phyloP scores from a whole-genome alignment of 1,139 yeast genomes.

The Geotrichum bryndzae region DNA sequence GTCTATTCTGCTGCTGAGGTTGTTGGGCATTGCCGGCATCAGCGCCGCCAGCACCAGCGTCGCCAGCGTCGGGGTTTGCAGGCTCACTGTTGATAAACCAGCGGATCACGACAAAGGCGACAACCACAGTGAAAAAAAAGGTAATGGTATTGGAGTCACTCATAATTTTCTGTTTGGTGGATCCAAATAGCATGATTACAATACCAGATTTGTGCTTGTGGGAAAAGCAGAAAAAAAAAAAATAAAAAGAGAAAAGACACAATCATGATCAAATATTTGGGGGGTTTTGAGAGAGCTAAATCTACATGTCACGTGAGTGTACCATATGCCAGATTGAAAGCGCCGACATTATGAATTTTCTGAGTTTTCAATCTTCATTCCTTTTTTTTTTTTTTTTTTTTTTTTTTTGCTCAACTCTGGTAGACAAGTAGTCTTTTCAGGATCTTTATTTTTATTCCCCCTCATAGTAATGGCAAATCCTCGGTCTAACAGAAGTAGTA shows the following conservation, averaged over 20 bases:
- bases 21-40: not conserved
- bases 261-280: not conserved
- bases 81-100: conserved; percentile 56
- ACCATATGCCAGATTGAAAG: not conserved
- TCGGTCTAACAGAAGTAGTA: conserved; percentile 1
- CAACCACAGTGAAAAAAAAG: conserved; percentile 45
- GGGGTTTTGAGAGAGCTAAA: not conserved
- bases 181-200: not conserved
- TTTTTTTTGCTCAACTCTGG: not conserved
- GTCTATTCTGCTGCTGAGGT: conserved; percentile 2
- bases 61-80: conserved; percentile 6
- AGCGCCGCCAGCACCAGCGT: not conserved
- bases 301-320: not conserved
- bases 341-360: not conserved
- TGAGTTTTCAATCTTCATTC: not conserved
- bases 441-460: not conserved
- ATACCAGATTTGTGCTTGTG: not conserved
- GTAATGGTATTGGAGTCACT: conserved; percentile 47
- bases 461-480: conserved; percentile 4
- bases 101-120: conserved; percentile 52
- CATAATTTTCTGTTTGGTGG: not conserved
- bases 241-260: not conserved
- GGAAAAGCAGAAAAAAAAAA: not conserved
- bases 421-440: not conserved
- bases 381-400: not conserved